Percentiles rank a stretch among this genome's conserved stretches.
phyloP scores from a whole-genome alignment of 345 rosid species.

The Linum tenue region DNA sequence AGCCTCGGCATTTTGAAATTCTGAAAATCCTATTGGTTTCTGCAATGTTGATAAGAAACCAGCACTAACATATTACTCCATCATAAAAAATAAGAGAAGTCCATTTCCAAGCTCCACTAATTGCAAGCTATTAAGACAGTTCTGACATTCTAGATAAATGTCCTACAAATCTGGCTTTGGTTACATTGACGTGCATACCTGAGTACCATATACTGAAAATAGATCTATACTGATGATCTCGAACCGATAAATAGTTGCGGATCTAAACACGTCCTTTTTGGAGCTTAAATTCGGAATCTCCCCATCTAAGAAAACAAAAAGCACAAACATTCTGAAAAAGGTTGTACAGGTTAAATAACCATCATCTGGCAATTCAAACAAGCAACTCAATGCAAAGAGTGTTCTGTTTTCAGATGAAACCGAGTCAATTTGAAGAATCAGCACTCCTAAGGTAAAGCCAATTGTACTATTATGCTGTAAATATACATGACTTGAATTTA shows the following conservation, averaged over 20 bases:
- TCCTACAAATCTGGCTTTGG: constrained; percentile 4
- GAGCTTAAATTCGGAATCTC: constrained; percentile 36
- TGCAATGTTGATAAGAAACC: constrained; percentile 30
- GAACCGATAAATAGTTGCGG: constrained; percentile 57
- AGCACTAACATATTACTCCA: background rate
- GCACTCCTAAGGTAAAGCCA: no score
- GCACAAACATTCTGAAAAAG: constrained; percentile 4
- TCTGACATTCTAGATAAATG: background rate
- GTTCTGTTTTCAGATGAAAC: no score
- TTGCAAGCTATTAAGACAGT: no score
- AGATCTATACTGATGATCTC: constrained; percentile 76
- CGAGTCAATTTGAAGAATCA: no score
- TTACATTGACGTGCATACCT: constrained; percentile 42
- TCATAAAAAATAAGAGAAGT: background rate
- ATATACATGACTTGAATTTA: no score
- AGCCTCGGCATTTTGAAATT: constrained; percentile 90
- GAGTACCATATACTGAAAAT: constrained; percentile 66
- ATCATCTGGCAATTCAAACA: no score
- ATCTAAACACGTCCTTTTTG: constrained; percentile 32
- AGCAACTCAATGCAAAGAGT: no score
- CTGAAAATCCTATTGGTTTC: constrained; percentile 56
- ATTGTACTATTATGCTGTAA: no score
- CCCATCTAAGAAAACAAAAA: constrained; percentile 37
- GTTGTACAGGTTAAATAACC: background rate
- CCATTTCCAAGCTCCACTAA: background rate